A percentile compares a stretch with the other conserved stretches of the same genome.
Evolutionary conservation across 73 alveolate species (phyloP).

Genomic region (Tetrahymena elliotti): DNA sequence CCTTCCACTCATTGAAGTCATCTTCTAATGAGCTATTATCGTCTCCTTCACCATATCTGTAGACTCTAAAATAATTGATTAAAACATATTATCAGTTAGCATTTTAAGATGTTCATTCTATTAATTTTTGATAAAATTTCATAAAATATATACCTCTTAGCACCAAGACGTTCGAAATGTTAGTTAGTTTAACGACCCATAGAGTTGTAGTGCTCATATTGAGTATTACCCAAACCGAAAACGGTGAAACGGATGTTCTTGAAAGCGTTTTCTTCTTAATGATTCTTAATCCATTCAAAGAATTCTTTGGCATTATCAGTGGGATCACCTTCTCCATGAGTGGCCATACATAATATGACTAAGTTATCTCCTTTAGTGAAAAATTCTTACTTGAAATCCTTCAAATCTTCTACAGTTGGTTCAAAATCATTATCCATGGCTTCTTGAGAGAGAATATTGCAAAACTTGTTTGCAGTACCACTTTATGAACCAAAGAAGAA

Average conservation of each 20-base stretch:
- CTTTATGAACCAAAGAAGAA: conserved; percentile 20
- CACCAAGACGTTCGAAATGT: conserved; percentile 46
- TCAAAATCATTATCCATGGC: conserved; percentile 20
- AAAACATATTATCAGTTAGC: too few relatives aligned
- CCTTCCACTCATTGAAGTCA: conserved; percentile 63
- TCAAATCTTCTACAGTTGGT: conserved; percentile 26
- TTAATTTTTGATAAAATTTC: too few relatives aligned
- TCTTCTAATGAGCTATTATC: conserved; percentile 55
- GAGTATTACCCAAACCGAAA: conserved; percentile 67
- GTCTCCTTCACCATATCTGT: conserved; percentile 55
- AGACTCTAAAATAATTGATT: conserved; percentile 16
- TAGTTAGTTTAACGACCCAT: conserved; percentile 52
- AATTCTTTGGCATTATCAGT: conserved; percentile 63
- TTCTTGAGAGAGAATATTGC: conserved; percentile 26
- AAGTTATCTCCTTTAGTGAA: conserved; percentile 25
- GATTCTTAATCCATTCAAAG: conserved; percentile 44
- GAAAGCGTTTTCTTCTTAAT: conserved; percentile 18
- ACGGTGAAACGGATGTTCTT: conserved; percentile 43
- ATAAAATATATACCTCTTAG: background rate
- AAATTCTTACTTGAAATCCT: conserved; percentile 45
- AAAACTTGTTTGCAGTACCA: conserved; percentile 36
- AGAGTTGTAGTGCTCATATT: conserved; percentile 60
- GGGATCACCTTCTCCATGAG: conserved; percentile 80
- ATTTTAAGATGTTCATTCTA: too few relatives aligned
- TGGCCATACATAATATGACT: conserved; percentile 50